Evolutionary conservation across 148 eudicot genomes (phyloP), one percentile per base, ranked within the genome.

Genomic region (Heliosperma pusillum): DNA sequence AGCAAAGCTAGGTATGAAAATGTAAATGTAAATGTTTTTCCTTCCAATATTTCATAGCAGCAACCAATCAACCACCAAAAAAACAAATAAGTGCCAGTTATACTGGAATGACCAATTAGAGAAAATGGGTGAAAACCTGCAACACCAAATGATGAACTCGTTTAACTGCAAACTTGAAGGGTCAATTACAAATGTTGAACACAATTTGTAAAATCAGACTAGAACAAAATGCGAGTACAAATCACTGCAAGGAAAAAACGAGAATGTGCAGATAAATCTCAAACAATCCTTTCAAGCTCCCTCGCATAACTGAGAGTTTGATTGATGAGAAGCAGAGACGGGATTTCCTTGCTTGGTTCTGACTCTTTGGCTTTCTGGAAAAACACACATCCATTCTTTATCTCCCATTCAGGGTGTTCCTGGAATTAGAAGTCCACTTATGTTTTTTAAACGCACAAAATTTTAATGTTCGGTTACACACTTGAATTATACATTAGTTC

Each of bases 371-470:
- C 91, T 78, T 81, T 86, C 77, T 90, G 93, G 85, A 95, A 95
- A 69, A 78, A 65, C 40, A 95, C 89, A 65, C 7, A 74, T 47
- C 96, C 96, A 33, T 87, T 81, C 83, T 87, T 86, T 27, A 95
- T 82, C 85, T 95, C 97, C 98, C 98, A 95, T 69, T 92, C 96
- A 10, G 92, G 88, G 77, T 95, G 96, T 25, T 89, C 98, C 98
- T 95, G 89, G 76, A 85, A 71, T 36, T 30, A 55, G 27, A 26
- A 40, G 52, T 40, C 1, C 12, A 61, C 12, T 36, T 1, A 24
- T 25, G 11, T 2, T 11, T 61, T 61, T 22, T 2, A 12, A 10
- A 25, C 27, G 26, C 12, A 78, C 25, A 66, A 7, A 36, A 22
- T 27, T 11, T 10, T 24, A 55, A 55, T 55, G 22, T 70, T 58